Evolutionary conservation across 768 basidiomycete genomes (phyloP).

Genomic region (Mycena rebaudengoi): DNA sequence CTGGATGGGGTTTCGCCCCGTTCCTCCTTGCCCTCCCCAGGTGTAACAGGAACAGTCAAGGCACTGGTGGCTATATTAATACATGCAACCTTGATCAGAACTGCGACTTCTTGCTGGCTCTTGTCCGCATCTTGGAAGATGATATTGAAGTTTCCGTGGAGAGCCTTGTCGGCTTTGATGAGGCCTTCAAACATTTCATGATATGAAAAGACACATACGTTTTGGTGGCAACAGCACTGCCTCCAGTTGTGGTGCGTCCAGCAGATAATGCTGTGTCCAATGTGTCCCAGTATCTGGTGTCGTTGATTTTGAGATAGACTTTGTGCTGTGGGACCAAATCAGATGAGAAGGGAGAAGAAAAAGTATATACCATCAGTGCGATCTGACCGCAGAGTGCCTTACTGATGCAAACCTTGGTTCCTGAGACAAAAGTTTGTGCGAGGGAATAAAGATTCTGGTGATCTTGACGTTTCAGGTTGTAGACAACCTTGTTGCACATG

Average conservation of each 20-base stretch:
- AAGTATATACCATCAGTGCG: slow-evolving; percentile 2
- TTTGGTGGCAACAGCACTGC: neutral
- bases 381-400: neutral
- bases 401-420: neutral
- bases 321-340: neutral
- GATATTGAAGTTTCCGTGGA: neutral
- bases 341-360: neutral
- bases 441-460: slow-evolving; percentile 1
- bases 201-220: neutral
- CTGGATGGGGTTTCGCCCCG: no score
- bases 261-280: neutral
- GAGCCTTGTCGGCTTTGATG: neutral
- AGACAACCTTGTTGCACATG: neutral
- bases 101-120: neutral
- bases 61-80: no score
- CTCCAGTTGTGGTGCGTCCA: neutral
- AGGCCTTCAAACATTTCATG: neutral
- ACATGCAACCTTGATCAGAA: no score
- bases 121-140: neutral
- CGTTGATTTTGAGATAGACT: neutral
- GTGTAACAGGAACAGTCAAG: no score
- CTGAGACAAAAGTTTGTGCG: neutral
- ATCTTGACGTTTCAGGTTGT: neutral
- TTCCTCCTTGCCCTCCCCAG: no score
- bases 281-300: neutral